Evolutionary conservation across 2,329 filamentous ascomycete genomes (phyloP).

Genomic region (Aspergillus ustus): DNA sequence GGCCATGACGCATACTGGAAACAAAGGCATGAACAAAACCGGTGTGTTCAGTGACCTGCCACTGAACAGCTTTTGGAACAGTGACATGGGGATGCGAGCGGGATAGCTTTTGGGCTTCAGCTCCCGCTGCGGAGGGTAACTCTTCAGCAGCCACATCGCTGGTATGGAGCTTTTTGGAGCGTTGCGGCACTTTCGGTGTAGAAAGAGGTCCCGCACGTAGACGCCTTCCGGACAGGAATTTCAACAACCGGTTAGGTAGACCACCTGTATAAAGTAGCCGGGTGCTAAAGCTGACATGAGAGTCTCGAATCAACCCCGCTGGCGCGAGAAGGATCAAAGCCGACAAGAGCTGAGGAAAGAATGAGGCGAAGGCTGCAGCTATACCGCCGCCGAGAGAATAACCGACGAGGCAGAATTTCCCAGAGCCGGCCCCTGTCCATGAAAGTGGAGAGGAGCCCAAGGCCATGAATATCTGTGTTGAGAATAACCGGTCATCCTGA

Average conservation of each 20-base stretch:
- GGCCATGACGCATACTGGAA: slow-evolving; percentile 70
- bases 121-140: slow-evolving; percentile 37
- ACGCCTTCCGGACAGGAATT: slow-evolving; percentile 56
- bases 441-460: slow-evolving; percentile 70
- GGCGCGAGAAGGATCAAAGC: slow-evolving; percentile 79
- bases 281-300: slow-evolving; percentile 65
- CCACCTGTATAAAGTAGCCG: slow-evolving; percentile 66
- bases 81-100: slow-evolving; percentile 57
- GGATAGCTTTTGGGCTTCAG: slow-evolving; percentile 56
- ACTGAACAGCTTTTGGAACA: slow-evolving; percentile 66
- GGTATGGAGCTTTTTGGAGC: slow-evolving; percentile 39
- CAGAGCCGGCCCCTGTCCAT: slow-evolving; percentile 61
- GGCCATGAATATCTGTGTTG: slow-evolving; percentile 71
- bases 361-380: slow-evolving; percentile 69
- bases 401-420: slow-evolving; percentile 72
- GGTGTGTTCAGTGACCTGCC: slow-evolving; percentile 69
- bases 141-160: slow-evolving; percentile 50
- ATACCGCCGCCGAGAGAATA: slow-evolving; percentile 83
- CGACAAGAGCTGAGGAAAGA: slow-evolving; percentile 70
- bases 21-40: slow-evolving; percentile 75
- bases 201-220: slow-evolving; percentile 51
- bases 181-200: slow-evolving; percentile 33
- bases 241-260: slow-evolving; percentile 61
- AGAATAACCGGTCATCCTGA: slow-evolving; percentile 75
- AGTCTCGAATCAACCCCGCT: slow-evolving; percentile 71